phyloP scores from a whole-genome alignment of 495 filamentous ascomycete genomes.

The Talaromyces thailandensis region DNA sequence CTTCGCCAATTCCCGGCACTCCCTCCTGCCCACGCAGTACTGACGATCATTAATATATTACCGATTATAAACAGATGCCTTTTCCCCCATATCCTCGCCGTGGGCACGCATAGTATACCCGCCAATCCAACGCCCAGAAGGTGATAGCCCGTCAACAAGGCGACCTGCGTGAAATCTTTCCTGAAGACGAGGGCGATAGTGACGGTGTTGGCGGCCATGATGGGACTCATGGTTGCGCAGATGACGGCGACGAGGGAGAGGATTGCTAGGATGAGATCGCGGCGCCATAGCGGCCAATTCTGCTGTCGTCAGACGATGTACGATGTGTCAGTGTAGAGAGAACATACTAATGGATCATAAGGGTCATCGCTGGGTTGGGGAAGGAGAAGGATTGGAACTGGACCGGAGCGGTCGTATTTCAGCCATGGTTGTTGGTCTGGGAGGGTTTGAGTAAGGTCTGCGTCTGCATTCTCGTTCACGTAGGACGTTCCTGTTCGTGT shows the following conservation, averaged over 20 bases:
- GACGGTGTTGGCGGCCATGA: conserved; percentile 81
- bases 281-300: conserved; percentile 89
- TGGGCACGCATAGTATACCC: conserved; percentile 75
- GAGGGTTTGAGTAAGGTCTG: conserved; percentile 30
- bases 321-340: not conserved
- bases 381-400: conserved; percentile 62
- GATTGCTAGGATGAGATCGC: conserved; percentile 69
- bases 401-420: conserved; percentile 65
- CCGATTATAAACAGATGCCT: conserved; percentile 81
- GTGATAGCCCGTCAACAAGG: conserved; percentile 80
- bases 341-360: conserved; percentile 61
- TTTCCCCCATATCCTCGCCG: conserved; percentile 87
- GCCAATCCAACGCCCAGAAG: conserved; percentile 74
- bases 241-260: conserved; percentile 75
- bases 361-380: conserved; percentile 75
- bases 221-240: conserved; percentile 68
- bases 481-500: conserved; percentile 48
- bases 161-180: conserved; percentile 57
- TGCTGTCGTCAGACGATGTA: conserved; percentile 13
- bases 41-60: conserved; percentile 59
- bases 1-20: conserved; percentile 55
- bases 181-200: conserved; percentile 53
- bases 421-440: conserved; percentile 30
- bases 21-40: conserved; percentile 71
- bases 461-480: conserved; percentile 50